A percentile compares a stretch with the other conserved stretches of the same genome.
Evolutionary conservation across 768 basidiomycete species (phyloP).

Genomic region (Lentinula lateritia): DNA sequence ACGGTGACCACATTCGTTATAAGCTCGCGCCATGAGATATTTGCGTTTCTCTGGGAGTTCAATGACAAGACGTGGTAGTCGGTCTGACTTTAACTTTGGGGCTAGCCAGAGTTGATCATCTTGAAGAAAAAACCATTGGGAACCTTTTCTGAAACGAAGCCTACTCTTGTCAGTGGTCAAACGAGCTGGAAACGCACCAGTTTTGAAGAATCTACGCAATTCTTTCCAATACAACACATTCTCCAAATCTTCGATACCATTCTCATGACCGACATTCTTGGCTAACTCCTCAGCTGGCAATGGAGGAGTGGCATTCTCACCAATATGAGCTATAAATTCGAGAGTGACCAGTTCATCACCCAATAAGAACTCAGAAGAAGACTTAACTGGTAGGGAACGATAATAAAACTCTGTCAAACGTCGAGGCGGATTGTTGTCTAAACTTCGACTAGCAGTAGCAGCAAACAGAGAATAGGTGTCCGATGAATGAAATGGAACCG

Average conservation of each 20-base stretch:
- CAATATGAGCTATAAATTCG: background rate
- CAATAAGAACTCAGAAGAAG: background rate
- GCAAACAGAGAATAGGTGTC: background rate
- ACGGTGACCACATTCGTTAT: conserved; percentile 23
- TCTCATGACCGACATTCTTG: background rate
- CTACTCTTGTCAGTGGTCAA: conserved; percentile 3
- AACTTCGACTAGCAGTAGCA: background rate
- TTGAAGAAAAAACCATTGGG: conserved; percentile 13
- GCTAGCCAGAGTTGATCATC: conserved; percentile 14
- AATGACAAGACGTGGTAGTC: conserved; percentile 20
- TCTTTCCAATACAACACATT: conserved; percentile 12
- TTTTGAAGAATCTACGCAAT: conserved; percentile 12
- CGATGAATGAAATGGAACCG: background rate
- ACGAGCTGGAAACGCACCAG: background rate
- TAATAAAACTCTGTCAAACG: background rate
- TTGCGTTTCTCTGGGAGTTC: conserved; percentile 2
- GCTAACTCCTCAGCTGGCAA: background rate
- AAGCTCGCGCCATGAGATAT: conserved; percentile 16
- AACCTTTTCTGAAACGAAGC: conserved; percentile 5
- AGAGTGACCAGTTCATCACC: background rate
- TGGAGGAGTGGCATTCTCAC: background rate
- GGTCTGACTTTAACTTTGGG: conserved; percentile 3
- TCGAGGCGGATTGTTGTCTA: background rate
- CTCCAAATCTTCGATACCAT: background rate
- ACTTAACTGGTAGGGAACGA: background rate